Evolutionary conservation across 176 grass and related monocot species (phyloP).

Genomic region (Melocanna baccifera): DNA sequence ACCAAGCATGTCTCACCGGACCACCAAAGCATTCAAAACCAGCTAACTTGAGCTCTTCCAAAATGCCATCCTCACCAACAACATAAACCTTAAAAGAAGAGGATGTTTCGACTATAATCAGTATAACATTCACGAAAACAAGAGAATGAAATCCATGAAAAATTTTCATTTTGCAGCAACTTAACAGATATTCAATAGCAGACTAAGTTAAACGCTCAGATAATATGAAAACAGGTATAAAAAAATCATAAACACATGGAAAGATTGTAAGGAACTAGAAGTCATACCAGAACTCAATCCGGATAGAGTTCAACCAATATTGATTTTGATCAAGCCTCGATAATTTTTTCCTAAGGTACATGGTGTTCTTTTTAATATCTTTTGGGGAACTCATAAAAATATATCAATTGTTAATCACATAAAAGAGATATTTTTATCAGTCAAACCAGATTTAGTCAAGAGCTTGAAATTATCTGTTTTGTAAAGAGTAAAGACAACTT

Average conservation of each 20-base stretch:
- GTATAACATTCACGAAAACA: slow-evolving; percentile 12
- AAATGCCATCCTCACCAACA: slow-evolving; percentile 90
- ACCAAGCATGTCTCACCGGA: slow-evolving; percentile 58
- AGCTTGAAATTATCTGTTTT: not conserved
- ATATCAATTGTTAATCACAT: not conserved
- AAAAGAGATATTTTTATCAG: not conserved
- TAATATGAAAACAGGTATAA: not conserved
- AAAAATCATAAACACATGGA: not conserved
- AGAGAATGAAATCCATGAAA: not conserved
- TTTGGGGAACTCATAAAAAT: not conserved
- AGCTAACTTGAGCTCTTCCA: slow-evolving; percentile 85
- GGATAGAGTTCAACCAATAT: not conserved
- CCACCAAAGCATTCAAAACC: slow-evolving; percentile 94
- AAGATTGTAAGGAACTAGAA: not conserved
- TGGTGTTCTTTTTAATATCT: not conserved
- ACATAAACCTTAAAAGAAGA: slow-evolving; percentile 76
- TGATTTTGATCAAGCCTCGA: not conserved
- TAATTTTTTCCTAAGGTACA: not conserved
- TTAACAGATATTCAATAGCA: slow-evolving; percentile 5
- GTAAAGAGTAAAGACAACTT: not conserved
- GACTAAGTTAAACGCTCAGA: not conserved
- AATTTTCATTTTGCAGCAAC: not conserved
- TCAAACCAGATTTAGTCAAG: not conserved
- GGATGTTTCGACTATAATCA: slow-evolving; percentile 20
- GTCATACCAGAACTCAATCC: not conserved